phyloP scores from a whole-genome alignment of 176 grass and related monocot species.

The Leersia perrieri region DNA sequence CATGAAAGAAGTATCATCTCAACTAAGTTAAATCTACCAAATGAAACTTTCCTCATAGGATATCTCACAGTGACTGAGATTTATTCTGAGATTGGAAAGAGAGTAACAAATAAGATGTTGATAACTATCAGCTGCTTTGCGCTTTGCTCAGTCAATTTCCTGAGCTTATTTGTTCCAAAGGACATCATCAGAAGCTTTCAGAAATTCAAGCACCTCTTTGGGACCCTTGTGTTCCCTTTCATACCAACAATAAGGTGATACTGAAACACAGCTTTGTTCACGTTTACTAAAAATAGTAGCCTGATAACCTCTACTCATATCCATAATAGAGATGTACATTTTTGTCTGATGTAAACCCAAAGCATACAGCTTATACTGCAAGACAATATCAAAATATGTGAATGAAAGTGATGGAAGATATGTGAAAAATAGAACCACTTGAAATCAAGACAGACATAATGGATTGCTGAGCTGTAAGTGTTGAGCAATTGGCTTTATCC shows the following conservation, averaged over 20 bases:
- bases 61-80: not conserved
- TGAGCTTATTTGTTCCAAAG: not conserved
- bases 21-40: slow-evolving; percentile 2
- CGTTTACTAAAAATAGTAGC: slow-evolving; percentile 26
- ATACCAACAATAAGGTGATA: slow-evolving; percentile 18
- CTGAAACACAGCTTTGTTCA: slow-evolving; percentile 18
- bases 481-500: slow-evolving; percentile 37
- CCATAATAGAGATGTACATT: slow-evolving; percentile 24
- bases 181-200: slow-evolving; percentile 20
- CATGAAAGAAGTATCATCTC: not conserved
- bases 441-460: slow-evolving; percentile 35
- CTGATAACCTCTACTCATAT: slow-evolving; percentile 4
- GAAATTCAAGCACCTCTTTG: slow-evolving; percentile 15
- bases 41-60: not conserved
- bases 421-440: slow-evolving; percentile 21
- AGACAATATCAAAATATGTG: slow-evolving; percentile 21
- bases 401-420: slow-evolving; percentile 28
- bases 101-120: not conserved
- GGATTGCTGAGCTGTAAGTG: slow-evolving; percentile 31
- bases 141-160: not conserved
- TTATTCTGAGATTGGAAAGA: not conserved
- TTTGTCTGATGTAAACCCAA: slow-evolving; percentile 34
- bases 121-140: not conserved
- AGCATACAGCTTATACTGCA: slow-evolving; percentile 5
- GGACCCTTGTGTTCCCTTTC: not conserved